Evolutionary conservation across 148 eudicot species (phyloP).

Genomic region (Nepenthes gracilis): DNA sequence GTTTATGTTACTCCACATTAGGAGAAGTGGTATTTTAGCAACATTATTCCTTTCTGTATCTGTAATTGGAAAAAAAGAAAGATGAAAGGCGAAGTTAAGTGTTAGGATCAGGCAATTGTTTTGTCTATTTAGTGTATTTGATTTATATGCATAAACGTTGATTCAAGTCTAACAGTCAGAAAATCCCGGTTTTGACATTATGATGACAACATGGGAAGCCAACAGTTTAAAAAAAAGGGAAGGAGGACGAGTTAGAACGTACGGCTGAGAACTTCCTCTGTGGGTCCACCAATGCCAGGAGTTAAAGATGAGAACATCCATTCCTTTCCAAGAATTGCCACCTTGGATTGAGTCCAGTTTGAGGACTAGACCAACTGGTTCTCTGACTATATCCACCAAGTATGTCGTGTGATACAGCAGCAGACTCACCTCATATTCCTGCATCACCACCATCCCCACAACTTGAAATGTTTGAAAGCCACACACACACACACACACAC

Average conservation of each 20-base stretch:
- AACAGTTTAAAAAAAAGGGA: not conserved
- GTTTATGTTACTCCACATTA: too few species aligned
- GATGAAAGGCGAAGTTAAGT: too few species aligned
- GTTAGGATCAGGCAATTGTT: too few species aligned
- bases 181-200: too few species aligned
- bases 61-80: too few species aligned
- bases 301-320: conserved; percentile 81
- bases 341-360: conserved; percentile 64
- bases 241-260: conserved; percentile 1
- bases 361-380: conserved; percentile 51
- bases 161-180: too few species aligned
- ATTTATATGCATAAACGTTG: too few species aligned
- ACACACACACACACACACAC: too few species aligned
- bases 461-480: not conserved
- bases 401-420: conserved; percentile 54
- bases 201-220: not conserved
- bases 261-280: conserved; percentile 60
- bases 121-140: too few species aligned
- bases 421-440: conserved; percentile 68
- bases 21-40: too few species aligned
- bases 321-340: conserved; percentile 63
- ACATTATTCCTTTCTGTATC: too few species aligned
- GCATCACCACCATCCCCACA: conserved; percentile 10
- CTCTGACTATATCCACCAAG: conserved; percentile 61
- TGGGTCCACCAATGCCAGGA: conserved; percentile 99